A percentile compares a stretch with the other conserved stretches of the same genome.
These are phyloP conservation scores for Arthroderma sp. DNA, from an alignment of 2,329 filamentous ascomycete genomes.

Conservation along the genomic window DNA sequence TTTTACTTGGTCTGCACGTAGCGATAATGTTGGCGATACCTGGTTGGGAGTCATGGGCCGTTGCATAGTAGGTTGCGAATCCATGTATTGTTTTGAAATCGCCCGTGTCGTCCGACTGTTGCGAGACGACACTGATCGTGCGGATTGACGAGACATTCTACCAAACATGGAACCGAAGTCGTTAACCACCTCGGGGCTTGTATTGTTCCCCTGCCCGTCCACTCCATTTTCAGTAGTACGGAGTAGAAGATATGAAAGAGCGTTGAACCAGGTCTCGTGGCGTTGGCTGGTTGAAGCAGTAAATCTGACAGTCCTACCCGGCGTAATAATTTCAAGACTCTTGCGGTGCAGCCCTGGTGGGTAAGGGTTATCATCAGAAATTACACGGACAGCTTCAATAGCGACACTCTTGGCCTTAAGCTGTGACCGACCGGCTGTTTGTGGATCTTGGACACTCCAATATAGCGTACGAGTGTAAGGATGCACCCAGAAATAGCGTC, in stretches of 20 bases:
- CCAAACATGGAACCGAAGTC: slow-evolving; percentile 68
- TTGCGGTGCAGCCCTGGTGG: slow-evolving; percentile 90
- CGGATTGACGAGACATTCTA: slow-evolving; percentile 38
- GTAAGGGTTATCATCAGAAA: slow-evolving; percentile 88
- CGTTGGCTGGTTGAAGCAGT: slow-evolving; percentile 86
- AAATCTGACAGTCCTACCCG: slow-evolving; percentile 80
- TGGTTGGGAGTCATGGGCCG: slow-evolving; percentile 25
- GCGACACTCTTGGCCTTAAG: slow-evolving; percentile 76
- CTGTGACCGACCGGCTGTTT: slow-evolving; percentile 61
- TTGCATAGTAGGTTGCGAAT: slow-evolving; percentile 26
- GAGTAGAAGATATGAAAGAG: slow-evolving; percentile 79
- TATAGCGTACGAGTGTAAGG: slow-evolving; percentile 93
- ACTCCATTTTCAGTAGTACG: slow-evolving; percentile 49
- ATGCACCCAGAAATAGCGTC: slow-evolving; percentile 97
- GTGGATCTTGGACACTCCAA: slow-evolving; percentile 87
- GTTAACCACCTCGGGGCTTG: slow-evolving; percentile 49
- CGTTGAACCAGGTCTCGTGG: slow-evolving; percentile 98
- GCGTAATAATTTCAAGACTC: slow-evolving; percentile 80
- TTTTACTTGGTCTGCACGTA: slow-evolving; percentile 22
- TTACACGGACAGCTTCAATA: slow-evolving; percentile 83
- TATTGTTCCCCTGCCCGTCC: slow-evolving; percentile 42
- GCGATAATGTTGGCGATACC: slow-evolving; percentile 23
- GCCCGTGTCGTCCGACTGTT: slow-evolving; percentile 59
- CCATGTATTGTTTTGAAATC: slow-evolving; percentile 42
- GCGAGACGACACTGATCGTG: slow-evolving; percentile 62